A percentile compares a stretch with the other conserved stretches of the same genome.
Evolutionary conservation across 2,329 filamentous ascomycete species (phyloP).

Genomic region (Colletotrichum orchidophilum): DNA sequence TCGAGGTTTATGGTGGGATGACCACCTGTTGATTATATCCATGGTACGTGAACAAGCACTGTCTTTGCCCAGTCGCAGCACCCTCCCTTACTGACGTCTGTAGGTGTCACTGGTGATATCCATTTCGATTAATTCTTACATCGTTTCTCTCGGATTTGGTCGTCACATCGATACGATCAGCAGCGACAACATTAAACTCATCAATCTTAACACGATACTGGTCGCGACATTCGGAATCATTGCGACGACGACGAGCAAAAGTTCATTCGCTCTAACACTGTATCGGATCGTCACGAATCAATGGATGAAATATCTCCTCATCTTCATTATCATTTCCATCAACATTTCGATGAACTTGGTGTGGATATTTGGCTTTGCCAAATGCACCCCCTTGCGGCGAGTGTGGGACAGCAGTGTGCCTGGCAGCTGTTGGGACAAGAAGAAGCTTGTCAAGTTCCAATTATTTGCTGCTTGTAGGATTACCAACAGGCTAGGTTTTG

Average conservation of each 20-base stretch:
- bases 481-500: rapidly evolving
- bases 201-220: slow-evolving; percentile 36
- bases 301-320: slow-evolving; percentile 39
- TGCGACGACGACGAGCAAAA: slow-evolving; percentile 36
- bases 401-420: slow-evolving; percentile 39
- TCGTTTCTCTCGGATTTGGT: slow-evolving; percentile 41
- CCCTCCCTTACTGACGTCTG: background rate
- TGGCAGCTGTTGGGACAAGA: slow-evolving; percentile 44
- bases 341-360: slow-evolving; percentile 39
- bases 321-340: slow-evolving; percentile 39
- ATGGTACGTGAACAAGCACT: slow-evolving; percentile 43
- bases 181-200: slow-evolving; percentile 32
- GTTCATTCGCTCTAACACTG: slow-evolving; percentile 37
- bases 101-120: slow-evolving; percentile 37
- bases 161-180: slow-evolving; percentile 35
- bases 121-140: slow-evolving; percentile 44
- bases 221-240: slow-evolving; percentile 37
- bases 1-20: slow-evolving; percentile 49
- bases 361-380: slow-evolving; percentile 46
- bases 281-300: slow-evolving; percentile 37
- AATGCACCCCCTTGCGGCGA: slow-evolving; percentile 42
- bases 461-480: slow-evolving; percentile 44
- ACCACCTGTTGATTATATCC: slow-evolving; percentile 45
- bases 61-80: background rate
- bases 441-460: slow-evolving; percentile 40